Evolutionary conservation across 1,284 basidiomycete species (phyloP).

Genomic region (Pterulicium gracile): DNA sequence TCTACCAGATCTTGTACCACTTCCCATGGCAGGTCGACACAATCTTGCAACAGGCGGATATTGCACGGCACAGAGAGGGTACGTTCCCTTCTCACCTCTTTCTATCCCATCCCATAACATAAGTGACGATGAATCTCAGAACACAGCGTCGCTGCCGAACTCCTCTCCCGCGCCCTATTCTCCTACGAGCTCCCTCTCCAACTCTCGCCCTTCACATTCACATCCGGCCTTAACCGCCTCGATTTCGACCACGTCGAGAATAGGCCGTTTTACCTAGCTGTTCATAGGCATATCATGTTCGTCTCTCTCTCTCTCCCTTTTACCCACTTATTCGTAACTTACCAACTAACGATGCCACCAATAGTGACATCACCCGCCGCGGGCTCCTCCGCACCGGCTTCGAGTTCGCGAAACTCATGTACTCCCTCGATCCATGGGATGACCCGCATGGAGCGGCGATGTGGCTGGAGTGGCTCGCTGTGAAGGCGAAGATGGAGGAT

Average conservation of each 20-base stretch:
- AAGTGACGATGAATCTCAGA: conserved; percentile 43
- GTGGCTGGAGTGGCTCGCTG: conserved; percentile 78
- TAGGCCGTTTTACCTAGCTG: conserved; percentile 73
- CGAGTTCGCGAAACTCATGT: conserved; percentile 77
- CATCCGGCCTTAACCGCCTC: conserved; percentile 67
- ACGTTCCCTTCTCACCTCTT: conserved; percentile 7
- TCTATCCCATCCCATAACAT: too few relatives aligned
- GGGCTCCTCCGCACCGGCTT: conserved; percentile 84
- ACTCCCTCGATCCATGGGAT: conserved; percentile 69
- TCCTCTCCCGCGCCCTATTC: conserved; percentile 79
- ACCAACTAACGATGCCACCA: conserved; percentile 7
- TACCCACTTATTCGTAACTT: conserved; percentile 3
- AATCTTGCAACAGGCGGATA: conserved; percentile 75
- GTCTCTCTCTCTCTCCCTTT: conserved; percentile 15
- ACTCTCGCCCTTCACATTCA: conserved; percentile 73
- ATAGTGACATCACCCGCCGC: conserved; percentile 71
- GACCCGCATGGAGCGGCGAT: conserved; percentile 81
- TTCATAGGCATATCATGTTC: conserved; percentile 70
- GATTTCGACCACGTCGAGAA: conserved; percentile 84
- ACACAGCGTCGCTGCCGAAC: conserved; percentile 75
- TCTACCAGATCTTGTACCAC: conserved; percentile 44
- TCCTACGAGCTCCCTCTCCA: conserved; percentile 83
- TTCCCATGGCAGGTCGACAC: conserved; percentile 87
- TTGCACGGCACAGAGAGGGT: conserved; percentile 82
- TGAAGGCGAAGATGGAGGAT: conserved; percentile 67